Base-by-base conservation (phyloP, 768 basidiomycete species). In the Boletus huronensis region DNA sequence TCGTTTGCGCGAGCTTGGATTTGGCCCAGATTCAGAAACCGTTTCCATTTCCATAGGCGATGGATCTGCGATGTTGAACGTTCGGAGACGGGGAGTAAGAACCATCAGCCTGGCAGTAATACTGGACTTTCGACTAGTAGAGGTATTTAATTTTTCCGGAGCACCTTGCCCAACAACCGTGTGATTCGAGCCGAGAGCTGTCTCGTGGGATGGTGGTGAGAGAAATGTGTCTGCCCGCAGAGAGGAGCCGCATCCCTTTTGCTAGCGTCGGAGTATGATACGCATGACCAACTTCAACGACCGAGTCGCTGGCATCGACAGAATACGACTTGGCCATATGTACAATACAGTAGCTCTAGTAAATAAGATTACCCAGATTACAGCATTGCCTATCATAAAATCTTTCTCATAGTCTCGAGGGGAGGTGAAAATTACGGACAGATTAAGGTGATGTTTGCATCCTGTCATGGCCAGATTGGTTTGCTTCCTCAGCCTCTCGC, bases 1-100 rank as follows among this genome's bases (percentile, higher is more conserved):
- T 49, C 75, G 75, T 62, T 77, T 78, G 66, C 74, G 66, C 42
- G 66, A 64, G 40, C 52, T 52, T 39, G 60, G 48, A 54, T 65
- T 64, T 56, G 64, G 32, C 45, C 57, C 61, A 53, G 58, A 59
- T 52, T 70, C 71, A 54, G 60, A 61, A 48, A 26, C 38, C 23
- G 49, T 58, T 49, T 72, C 70, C 32, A 65, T 48, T 50, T 72
- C 70, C 71, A 72, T 72, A 31, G 67, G 54, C 34, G 53, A 68
- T 58, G 70, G 62, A 64, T 71, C 67, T 28, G 55, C 49, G 57
- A 65, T 70, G 59, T 71, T 65, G 59, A 64, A 69, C 17, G 65
- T 72, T 60, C 71, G 70, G 58, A 71, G 69, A 49, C 70, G 70
- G 21, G 70, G 70, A 35, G 70, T 72, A 42, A 72, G 62, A 50